These are phyloP conservation scores for Saturnispora mendoncae DNA, from an alignment of 805 yeast species.

Conservation along the genomic window DNA sequence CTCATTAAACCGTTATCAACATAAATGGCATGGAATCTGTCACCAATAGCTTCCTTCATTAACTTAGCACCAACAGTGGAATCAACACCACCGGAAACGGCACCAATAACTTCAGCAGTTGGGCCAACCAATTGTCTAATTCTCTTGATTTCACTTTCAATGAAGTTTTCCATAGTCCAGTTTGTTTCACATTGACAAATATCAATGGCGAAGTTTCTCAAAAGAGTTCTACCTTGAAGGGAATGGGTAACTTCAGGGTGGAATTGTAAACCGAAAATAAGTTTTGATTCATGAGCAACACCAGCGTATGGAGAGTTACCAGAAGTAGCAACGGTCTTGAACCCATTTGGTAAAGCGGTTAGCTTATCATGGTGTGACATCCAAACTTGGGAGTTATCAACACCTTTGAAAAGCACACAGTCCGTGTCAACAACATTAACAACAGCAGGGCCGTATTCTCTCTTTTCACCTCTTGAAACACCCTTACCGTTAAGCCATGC, in stretches of 20 bases:
- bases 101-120: constrained; percentile 97
- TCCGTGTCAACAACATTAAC: constrained; percentile 67
- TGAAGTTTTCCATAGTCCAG: constrained; percentile 98
- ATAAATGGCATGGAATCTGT: constrained; percentile 94
- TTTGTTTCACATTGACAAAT: constrained; percentile 81
- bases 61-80: constrained; percentile 98
- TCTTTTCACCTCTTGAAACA: constrained; percentile 92
- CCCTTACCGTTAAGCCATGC: constrained; percentile 96
- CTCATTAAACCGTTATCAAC: constrained; percentile 98
- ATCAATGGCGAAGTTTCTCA: constrained; percentile 86
- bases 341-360: constrained; percentile 81
- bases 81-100: constrained; percentile 99
- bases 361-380: constrained; percentile 99
- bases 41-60: constrained; percentile 97
- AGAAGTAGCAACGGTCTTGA: constrained; percentile 81
- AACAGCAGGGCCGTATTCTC: constrained; percentile 97
- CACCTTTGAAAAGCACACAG: constrained; percentile 74
- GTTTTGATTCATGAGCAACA: constrained; percentile 63
- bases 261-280: constrained; percentile 92
- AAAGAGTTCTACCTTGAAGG: constrained; percentile 74
- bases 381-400: constrained; percentile 95
- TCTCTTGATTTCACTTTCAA: constrained; percentile 92
- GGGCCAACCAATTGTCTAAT: constrained; percentile 91
- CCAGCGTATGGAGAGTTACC: constrained; percentile 95
- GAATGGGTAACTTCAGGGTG: constrained; percentile 99